These are phyloP conservation scores for Priceomyces haplophilus DNA, from an alignment of 805 yeast species.

Conservation along the genomic window DNA sequence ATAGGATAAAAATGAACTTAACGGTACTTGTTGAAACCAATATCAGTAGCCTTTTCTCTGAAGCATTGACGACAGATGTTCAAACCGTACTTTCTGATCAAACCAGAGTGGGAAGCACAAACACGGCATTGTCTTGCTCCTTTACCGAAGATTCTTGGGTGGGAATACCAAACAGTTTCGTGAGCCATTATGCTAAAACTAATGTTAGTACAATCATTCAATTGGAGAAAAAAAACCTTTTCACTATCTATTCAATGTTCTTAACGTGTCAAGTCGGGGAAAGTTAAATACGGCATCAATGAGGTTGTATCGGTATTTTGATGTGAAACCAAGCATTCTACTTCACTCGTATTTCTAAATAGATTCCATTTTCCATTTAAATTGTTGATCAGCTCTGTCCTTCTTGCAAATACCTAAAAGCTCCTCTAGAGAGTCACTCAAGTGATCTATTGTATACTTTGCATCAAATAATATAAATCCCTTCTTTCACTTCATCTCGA, in stretches of 20 bases:
- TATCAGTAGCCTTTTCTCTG: slow-evolving; percentile 99
- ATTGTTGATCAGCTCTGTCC: too few species aligned
- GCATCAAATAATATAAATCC: too few species aligned
- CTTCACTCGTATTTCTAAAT: neutral
- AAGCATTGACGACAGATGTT: slow-evolving; percentile 99
- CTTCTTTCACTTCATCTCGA: too few species aligned
- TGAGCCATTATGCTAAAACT: slow-evolving; percentile 83
- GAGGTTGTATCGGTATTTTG: too few species aligned
- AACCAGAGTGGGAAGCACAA: slow-evolving; percentile 98
- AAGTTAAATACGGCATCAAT: neutral
- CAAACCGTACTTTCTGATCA: slow-evolving; percentile 99
- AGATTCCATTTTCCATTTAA: too few species aligned
- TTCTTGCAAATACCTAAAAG: too few species aligned
- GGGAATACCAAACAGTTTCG: slow-evolving; percentile 99
- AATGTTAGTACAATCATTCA: slow-evolving; percentile 28
- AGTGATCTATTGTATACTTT: too few species aligned
- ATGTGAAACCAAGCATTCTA: neutral
- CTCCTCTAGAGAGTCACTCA: too few species aligned
- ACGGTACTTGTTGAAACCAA: slow-evolving; percentile 99
- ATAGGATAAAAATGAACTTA: slow-evolving; percentile 40
- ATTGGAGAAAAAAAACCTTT: neutral
- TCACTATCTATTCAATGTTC: neutral
- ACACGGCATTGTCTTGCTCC: slow-evolving; percentile 99
- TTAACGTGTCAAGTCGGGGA: neutral
- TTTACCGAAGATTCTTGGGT: slow-evolving; percentile 99